Conservation (phyloP, 768 basidiomycete genomes). For the Calvatia gigantea region DNA sequence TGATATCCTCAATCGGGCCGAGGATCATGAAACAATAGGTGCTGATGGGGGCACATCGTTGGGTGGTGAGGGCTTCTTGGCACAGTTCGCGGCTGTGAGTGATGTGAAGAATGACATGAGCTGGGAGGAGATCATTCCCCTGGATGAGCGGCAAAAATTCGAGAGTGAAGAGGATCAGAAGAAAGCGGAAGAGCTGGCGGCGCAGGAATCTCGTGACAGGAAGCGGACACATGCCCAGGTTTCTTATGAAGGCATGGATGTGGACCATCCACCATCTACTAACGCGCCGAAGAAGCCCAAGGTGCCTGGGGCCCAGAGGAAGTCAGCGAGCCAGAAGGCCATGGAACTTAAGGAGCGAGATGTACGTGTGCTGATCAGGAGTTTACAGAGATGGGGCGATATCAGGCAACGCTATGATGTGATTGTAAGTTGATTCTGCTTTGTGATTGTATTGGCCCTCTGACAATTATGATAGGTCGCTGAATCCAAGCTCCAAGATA, state of each 20-base stretch:
- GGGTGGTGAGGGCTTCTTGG: conserved; percentile 96
- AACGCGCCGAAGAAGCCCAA: conserved; percentile 74
- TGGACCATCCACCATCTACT: conserved; percentile 63
- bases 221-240: conserved; percentile 86
- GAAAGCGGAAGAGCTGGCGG: conserved; percentile 65
- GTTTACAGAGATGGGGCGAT: conserved; percentile 97
- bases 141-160: conserved; percentile 82
- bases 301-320: conserved; percentile 67
- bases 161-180: conserved; percentile 72
- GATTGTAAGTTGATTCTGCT: conserved; percentile 62
- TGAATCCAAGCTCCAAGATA: conserved; percentile 88
- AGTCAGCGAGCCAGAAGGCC: conserved; percentile 90
- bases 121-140: conserved; percentile 99
- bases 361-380: conserved; percentile 90
- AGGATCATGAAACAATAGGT: conserved; percentile 92
- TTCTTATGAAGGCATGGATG: conserved; percentile 93
- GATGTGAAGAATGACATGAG: conserved; percentile 98
- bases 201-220: conserved; percentile 66
- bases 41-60: conserved; percentile 88
- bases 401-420: conserved; percentile 91
- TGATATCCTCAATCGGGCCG: conserved; percentile 94
- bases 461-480: conserved; percentile 51
- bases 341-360: conserved; percentile 98
- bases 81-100: conserved; percentile 92
- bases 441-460: conserved; percentile 2